A percentile compares a stretch with the other conserved stretches of the same genome.
phyloP scores from a whole-genome alignment of 805 yeast species.

The Candida multigemmis region DNA sequence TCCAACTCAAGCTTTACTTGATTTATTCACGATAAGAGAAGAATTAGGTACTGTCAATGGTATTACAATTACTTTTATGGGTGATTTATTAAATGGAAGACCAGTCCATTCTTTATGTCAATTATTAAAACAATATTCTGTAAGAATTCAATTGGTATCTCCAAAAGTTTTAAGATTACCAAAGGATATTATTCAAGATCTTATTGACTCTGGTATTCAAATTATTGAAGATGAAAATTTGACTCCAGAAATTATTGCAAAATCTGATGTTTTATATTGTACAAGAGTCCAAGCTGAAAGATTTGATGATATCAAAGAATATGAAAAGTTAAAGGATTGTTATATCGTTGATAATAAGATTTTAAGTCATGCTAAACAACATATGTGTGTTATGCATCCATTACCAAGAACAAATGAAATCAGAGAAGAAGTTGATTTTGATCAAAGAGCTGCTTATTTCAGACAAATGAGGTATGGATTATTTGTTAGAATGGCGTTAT shows the following conservation, averaged over 20 bases:
- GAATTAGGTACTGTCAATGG: conserved; percentile 98
- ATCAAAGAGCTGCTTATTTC: conserved; percentile 98
- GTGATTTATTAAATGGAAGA: conserved; percentile 96
- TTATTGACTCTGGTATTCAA: conserved; percentile 59
- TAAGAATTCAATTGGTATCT: conserved; percentile 82
- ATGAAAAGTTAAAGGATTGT: conserved; percentile 81
- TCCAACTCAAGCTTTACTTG: conserved; percentile 97
- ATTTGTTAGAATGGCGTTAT: conserved; percentile 96
- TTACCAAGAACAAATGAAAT: conserved; percentile 95
- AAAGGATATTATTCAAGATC: conserved; percentile 55
- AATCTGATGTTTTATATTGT: conserved; percentile 92
- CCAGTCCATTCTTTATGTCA: conserved; percentile 96
- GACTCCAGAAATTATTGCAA: conserved; percentile 77
- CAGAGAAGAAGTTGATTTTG: conserved; percentile 97
- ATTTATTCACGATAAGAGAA: conserved; percentile 95
- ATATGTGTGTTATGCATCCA: conserved; percentile 99
- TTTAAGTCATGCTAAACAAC: conserved; percentile 87
- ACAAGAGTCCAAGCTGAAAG: conserved; percentile 98
- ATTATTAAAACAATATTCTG: conserved; percentile 85
- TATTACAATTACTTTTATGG: conserved; percentile 96
- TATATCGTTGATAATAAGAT: conserved; percentile 90
- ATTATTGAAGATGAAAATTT: conserved; percentile 66
- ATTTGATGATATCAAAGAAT: conserved; percentile 66
- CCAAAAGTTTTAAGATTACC: conserved; percentile 89
- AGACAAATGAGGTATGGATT: conserved; percentile 99